Evolutionary conservation across 2,329 filamentous ascomycete species (phyloP).

Genomic region (Fusarium robinianum): DNA sequence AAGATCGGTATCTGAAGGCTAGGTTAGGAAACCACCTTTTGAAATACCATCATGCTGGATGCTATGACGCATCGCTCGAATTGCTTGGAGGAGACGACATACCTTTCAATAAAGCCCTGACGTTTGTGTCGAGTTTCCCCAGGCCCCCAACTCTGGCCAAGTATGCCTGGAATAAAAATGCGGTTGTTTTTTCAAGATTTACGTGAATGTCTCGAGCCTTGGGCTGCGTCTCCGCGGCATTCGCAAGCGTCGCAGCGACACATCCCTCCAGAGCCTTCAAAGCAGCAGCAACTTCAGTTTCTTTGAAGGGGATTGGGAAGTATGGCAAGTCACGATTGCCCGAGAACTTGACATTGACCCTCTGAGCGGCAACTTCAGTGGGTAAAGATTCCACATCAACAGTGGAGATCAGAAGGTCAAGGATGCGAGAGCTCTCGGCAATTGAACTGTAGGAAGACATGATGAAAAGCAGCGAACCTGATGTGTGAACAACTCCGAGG

Average conservation of each 20-base stretch:
- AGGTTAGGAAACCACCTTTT: neutral
- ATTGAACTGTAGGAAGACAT: too few relatives aligned
- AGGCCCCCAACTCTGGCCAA: slow-evolving; percentile 44
- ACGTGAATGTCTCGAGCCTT: slow-evolving; percentile 35
- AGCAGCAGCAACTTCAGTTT: slow-evolving; percentile 50
- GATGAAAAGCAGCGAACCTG: too few relatives aligned
- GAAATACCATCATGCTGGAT: slow-evolving; percentile 4
- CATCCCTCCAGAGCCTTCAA: slow-evolving; percentile 50
- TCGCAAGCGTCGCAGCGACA: slow-evolving; percentile 41
- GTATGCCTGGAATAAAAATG: slow-evolving; percentile 48
- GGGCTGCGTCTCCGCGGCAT: slow-evolving; percentile 25
- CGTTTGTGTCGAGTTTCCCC: slow-evolving; percentile 45
- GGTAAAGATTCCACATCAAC: slow-evolving; percentile 41
- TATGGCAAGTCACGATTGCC: slow-evolving; percentile 45
- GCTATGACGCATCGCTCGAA: neutral
- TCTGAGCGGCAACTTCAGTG: slow-evolving; percentile 30
- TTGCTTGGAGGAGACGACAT: neutral
- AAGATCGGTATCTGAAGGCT: slow-evolving; percentile 74
- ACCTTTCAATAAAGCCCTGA: slow-evolving; percentile 41
- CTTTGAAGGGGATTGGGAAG: slow-evolving; percentile 54
- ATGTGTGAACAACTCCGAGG: too few relatives aligned
- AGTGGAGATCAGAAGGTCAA: slow-evolving; percentile 25
- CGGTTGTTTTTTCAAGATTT: slow-evolving; percentile 47
- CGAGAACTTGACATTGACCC: slow-evolving; percentile 39
- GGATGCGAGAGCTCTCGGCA: slow-evolving; percentile 29